A percentile compares a stretch with the other conserved stretches of the same genome.
Evolutionary conservation across 768 basidiomycete species (phyloP).

Genomic region (Pleurotus pulmonarius): DNA sequence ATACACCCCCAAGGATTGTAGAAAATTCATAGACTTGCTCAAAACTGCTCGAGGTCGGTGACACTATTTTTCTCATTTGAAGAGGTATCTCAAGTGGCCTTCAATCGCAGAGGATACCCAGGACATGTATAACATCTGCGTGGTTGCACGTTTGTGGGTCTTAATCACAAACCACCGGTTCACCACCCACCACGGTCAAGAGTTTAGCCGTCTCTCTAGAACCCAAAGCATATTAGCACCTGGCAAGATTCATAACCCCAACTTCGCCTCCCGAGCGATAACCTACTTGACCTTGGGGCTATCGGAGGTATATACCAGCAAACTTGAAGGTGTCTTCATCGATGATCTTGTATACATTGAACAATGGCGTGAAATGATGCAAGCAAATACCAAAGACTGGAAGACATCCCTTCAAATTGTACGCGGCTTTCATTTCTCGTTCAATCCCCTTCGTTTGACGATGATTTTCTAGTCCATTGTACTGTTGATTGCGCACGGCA

Average conservation of each 20-base stretch:
- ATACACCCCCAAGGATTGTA: slow-evolving; percentile 43
- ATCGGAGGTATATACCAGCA: slow-evolving; percentile 35
- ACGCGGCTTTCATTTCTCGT: slow-evolving; percentile 14
- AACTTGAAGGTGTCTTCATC: slow-evolving; percentile 45
- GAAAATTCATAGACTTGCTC: slow-evolving; percentile 45
- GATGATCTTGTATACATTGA: slow-evolving; percentile 53
- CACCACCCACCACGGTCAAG: slow-evolving; percentile 56
- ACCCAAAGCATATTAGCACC: slow-evolving; percentile 44
- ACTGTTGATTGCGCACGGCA: slow-evolving; percentile 18
- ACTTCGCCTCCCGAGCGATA: slow-evolving; percentile 27
- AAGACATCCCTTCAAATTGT: slow-evolving; percentile 34
- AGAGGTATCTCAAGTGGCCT: neutral
- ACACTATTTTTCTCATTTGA: neutral
- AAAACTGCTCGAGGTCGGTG: slow-evolving; percentile 37
- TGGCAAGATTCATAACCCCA: slow-evolving; percentile 27
- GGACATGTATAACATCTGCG: slow-evolving; percentile 41
- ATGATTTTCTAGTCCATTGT: too few relatives aligned
- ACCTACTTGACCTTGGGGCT: slow-evolving; percentile 43
- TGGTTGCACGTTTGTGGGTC: slow-evolving; percentile 46
- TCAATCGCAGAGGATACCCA: slow-evolving; percentile 21
- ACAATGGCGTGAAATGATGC: slow-evolving; percentile 52
- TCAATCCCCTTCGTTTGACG: too few relatives aligned
- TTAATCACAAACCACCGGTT: slow-evolving; percentile 49
- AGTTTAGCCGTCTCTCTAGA: slow-evolving; percentile 47
- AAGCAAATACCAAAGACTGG: slow-evolving; percentile 46